These are phyloP conservation scores for Sclerotinia subarctica DNA, from an alignment of 2,329 filamentous ascomycete species.

Conservation along the genomic window DNA sequence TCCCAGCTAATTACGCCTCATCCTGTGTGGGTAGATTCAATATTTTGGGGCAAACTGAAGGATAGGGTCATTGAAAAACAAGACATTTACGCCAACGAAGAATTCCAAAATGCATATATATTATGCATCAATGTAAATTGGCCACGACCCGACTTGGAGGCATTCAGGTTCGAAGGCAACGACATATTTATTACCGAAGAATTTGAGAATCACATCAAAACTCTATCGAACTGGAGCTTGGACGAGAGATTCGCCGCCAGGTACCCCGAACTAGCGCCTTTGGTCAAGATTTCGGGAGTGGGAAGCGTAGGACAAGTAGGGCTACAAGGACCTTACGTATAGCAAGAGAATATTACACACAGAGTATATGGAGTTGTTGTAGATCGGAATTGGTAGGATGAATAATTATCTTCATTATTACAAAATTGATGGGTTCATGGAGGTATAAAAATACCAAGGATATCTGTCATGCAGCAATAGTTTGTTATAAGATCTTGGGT, in stretches of 20 bases:
- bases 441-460: conserved; percentile 13
- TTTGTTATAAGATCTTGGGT: not conserved
- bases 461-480: not conserved
- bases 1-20: conserved; percentile 38
- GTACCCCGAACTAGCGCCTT: conserved; percentile 32
- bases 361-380: not conserved
- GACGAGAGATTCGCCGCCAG: conserved; percentile 30
- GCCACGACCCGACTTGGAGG: conserved; percentile 33
- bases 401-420: not conserved
- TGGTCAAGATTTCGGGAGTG: conserved; percentile 1
- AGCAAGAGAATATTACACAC: not conserved
- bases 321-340: not conserved
- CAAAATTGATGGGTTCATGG: not conserved
- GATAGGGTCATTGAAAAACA: conserved; percentile 41
- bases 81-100: conserved; percentile 40
- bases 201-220: conserved; percentile 29
- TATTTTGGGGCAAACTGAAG: conserved; percentile 41
- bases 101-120: conserved; percentile 41
- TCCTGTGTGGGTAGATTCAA: conserved; percentile 37
- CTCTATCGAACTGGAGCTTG: conserved; percentile 33
- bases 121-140: conserved; percentile 40
- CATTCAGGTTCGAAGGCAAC: conserved; percentile 27
- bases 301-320: not conserved
- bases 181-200: conserved; percentile 28
- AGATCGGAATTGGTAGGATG: too few species aligned